Base-by-base conservation (phyloP, 306 rosid genomes). In the Fragaria ananassa region DNA sequence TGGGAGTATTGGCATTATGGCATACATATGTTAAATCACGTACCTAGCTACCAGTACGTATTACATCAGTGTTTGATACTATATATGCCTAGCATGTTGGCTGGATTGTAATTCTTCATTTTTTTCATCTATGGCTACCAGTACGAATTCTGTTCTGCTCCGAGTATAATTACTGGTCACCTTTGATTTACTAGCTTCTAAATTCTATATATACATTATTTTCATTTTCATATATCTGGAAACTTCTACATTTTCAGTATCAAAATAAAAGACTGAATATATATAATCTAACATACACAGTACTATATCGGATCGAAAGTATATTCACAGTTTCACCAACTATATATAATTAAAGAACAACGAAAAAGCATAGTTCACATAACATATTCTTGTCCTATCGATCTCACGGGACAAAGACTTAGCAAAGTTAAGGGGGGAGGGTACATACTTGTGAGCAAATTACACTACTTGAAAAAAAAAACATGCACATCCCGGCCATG, bases 101-200 rank as follows among this genome's bases (percentile, higher is more conserved):
- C 65, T 12, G 14, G 68, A 25, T 27, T 14, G 42, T 62, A 29
- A 34, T 62, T 34, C 65, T 60, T 60, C 65, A 31, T 62, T 62
- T 31, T 14, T 14, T 62, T 31, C 25, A 10, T 31, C 15, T 25
- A 3, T 91, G n/a, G 93, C 86, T 75, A 29, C 31, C 31, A 29
- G 31, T 29, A 29, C 31, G 93, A 17, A 54, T 54, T 54, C 29
- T 51, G 23, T 51, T 51, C 13, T n/a, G 21, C 29, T n/a, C 61
- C 61, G 27, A 54, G 27, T 5, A 54, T 54, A n/a, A 54, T 54
- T 8, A 8, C 9, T 54, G 15, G 6, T 11, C 65, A 60, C 17
- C 65, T 60, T 27, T 27, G 65, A 25, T 60, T 60, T 27, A 60
- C 65, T 35, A 12, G 37, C 39, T 60, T 60, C 65, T 27, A 29